Percentiles rank a stretch among this genome's conserved stretches.
phyloP scores from a whole-genome alignment of 2,329 filamentous ascomycete genomes.

The Aureobasidium sp. region DNA sequence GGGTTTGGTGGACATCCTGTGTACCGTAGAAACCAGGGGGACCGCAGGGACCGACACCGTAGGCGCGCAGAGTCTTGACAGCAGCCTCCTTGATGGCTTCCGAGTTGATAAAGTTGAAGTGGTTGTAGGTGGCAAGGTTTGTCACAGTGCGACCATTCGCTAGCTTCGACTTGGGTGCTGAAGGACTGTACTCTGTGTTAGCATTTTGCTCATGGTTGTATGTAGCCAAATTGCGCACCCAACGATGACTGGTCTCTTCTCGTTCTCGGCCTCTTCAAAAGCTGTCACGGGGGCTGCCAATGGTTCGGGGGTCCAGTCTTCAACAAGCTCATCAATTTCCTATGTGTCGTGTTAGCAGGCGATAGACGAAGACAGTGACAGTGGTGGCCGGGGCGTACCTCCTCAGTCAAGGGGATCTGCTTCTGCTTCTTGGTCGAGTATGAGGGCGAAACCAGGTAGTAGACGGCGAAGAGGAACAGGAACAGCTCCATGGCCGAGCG shows the following conservation, averaged over 20 bases:
- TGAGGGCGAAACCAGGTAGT: constrained; percentile 83
- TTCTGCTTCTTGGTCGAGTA: constrained; percentile 89
- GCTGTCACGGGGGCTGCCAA: constrained; percentile 66
- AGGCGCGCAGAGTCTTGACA: constrained; percentile 85
- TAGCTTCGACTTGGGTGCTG: constrained; percentile 83
- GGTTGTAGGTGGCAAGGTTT: constrained; percentile 93
- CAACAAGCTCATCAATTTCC: constrained; percentile 94
- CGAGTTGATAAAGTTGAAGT: constrained; percentile 93
- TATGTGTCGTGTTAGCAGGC: constrained; percentile 22
- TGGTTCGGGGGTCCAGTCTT: constrained; percentile 93
- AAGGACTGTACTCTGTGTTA: constrained; percentile 52
- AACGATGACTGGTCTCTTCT: constrained; percentile 78
- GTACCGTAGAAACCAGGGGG: constrained; percentile 98
- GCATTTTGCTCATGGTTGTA: neutral
- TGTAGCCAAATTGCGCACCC: constrained; percentile 49
- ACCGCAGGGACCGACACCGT: constrained; percentile 93
- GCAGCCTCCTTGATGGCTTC: constrained; percentile 92
- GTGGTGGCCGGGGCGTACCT: constrained; percentile 36
- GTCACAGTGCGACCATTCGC: constrained; percentile 81
- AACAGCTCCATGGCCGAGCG: constrained; percentile 89
- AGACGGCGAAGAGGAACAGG: constrained; percentile 88
- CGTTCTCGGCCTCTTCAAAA: constrained; percentile 72
- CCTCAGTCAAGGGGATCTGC: constrained; percentile 80
- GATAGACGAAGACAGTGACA: neutral
- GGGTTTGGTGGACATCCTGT: constrained; percentile 96